Percentiles rank a stretch among this genome's conserved stretches.
Conservation (phyloP, 495 filamentous ascomycete genomes). For the Chaetomium cochliodes region DNA sequence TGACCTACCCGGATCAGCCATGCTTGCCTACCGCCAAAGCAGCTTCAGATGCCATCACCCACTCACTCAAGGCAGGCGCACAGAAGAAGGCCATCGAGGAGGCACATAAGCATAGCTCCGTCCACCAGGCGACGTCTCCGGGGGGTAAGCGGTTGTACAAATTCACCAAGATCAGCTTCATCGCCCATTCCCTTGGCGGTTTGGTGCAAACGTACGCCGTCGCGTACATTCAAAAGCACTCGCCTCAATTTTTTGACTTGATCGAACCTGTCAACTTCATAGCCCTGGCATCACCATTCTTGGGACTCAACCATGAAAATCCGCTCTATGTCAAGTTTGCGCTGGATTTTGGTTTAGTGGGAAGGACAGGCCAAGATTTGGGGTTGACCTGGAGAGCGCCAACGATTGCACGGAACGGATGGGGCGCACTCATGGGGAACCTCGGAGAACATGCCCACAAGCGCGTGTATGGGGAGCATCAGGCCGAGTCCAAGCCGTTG, state of each 20-base stretch:
- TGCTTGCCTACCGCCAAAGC: constrained; percentile 68
- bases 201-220: constrained; percentile 93
- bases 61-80: constrained; percentile 33
- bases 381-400: constrained; percentile 92
- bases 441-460: constrained; percentile 64
- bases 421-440: constrained; percentile 80
- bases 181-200: constrained; percentile 90
- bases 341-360: constrained; percentile 91
- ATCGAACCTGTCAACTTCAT: constrained; percentile 94
- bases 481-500: constrained; percentile 82
- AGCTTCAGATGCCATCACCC: constrained; percentile 41
- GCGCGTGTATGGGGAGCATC: constrained; percentile 61
- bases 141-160: constrained; percentile 65
- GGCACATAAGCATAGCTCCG: constrained; percentile 55
- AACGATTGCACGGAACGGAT: constrained; percentile 76
- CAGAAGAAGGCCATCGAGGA: constrained; percentile 34
- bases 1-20: constrained; percentile 91
- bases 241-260: constrained; percentile 81
- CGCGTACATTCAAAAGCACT: constrained; percentile 96
- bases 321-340: constrained; percentile 96
- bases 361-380: constrained; percentile 89
- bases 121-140: constrained; percentile 39
- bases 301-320: constrained; percentile 96
- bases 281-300: constrained; percentile 81
- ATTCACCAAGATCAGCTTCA: constrained; percentile 93